Percentiles rank a stretch among this genome's conserved stretches.
These are phyloP conservation scores for Stagonosporopsis vannaccii DNA, from an alignment of 2,329 filamentous ascomycete species.

Conservation along the genomic window DNA sequence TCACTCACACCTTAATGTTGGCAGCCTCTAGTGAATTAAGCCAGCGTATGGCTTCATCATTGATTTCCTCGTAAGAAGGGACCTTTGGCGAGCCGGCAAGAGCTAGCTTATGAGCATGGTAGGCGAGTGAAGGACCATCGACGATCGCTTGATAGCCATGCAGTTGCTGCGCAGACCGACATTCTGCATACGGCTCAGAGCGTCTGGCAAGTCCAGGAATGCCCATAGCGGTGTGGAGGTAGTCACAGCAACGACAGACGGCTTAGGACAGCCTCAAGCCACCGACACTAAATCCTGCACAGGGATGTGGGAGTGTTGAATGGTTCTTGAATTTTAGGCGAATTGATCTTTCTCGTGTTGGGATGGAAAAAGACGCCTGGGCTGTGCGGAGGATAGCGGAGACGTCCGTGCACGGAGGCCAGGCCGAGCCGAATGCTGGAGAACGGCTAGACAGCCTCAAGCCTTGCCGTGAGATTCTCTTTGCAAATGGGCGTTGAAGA, in stretches of 20 bases:
- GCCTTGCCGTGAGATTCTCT: conserved; percentile 18
- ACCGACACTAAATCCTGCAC: conserved; percentile 7
- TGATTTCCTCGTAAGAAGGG: conserved; percentile 67
- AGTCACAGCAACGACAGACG: conserved; percentile 14
- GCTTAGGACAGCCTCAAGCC: conserved; percentile 9
- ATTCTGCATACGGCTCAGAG: conserved; percentile 43
- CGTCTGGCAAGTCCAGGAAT: conserved; percentile 42
- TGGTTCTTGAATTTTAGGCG: conserved; percentile 12
- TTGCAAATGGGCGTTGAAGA: conserved; percentile 9
- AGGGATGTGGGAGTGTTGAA: conserved; percentile 15
- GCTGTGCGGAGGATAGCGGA: conserved; percentile 16
- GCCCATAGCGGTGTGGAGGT: conserved; percentile 37
- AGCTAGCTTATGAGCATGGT: conserved; percentile 68
- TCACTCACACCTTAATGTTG: conserved; percentile 68
- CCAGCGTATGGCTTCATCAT: conserved; percentile 62
- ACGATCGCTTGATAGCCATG: conserved; percentile 57
- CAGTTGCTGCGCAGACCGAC: conserved; percentile 29
- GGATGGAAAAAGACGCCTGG: conserved; percentile 20
- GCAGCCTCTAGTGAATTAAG: conserved; percentile 65
- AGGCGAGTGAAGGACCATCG: conserved; percentile 81
- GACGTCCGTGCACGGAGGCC: conserved; percentile 17
- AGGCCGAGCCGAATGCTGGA: conserved; percentile 18
- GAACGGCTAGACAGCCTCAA: conserved; percentile 16
- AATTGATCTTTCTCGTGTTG: conserved; percentile 20
- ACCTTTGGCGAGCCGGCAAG: conserved; percentile 41